Conservation (phyloP, 2,329 filamentous ascomycete genomes). For the Colletotrichum siamense region DNA sequence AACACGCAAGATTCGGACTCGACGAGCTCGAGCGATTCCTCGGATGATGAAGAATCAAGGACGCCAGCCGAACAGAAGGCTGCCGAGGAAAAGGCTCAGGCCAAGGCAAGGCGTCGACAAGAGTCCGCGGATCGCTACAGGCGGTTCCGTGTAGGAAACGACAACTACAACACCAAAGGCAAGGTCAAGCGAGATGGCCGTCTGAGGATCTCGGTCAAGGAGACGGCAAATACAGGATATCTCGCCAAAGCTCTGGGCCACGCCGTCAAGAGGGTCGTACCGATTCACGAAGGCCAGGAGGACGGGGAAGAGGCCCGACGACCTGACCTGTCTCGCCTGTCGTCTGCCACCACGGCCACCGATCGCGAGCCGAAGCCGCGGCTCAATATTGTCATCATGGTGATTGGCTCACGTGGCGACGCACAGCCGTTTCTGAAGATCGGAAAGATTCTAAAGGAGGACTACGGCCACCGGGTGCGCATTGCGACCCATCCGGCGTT, state of each 20-base stretch:
- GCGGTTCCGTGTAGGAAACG: constrained; percentile 66
- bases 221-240: constrained; percentile 73
- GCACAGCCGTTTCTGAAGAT: constrained; percentile 82
- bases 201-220: constrained; percentile 74
- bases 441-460: constrained; percentile 72
- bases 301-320: constrained; percentile 24
- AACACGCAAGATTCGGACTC: constrained; percentile 24
- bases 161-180: constrained; percentile 69
- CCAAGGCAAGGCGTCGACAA: constrained; percentile 3
- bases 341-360: constrained; percentile 36
- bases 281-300: constrained; percentile 33
- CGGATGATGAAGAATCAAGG: constrained; percentile 26
- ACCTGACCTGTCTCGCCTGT: constrained; percentile 23
- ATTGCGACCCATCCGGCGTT: constrained; percentile 83
- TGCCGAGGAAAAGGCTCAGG: not conserved
- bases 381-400: constrained; percentile 83
- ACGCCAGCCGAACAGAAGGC: not conserved
- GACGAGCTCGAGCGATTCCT: constrained; percentile 27
- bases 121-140: constrained; percentile 44
- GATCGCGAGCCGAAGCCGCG: constrained; percentile 44
- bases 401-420: constrained; percentile 81
- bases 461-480: constrained; percentile 76
- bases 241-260: constrained; percentile 75
- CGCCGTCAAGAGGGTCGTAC: constrained; percentile 59
- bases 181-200: constrained; percentile 73